Evolutionary conservation across 495 filamentous ascomycete genomes (phyloP).

Genomic region (Annulohypoxylon stygium): DNA sequence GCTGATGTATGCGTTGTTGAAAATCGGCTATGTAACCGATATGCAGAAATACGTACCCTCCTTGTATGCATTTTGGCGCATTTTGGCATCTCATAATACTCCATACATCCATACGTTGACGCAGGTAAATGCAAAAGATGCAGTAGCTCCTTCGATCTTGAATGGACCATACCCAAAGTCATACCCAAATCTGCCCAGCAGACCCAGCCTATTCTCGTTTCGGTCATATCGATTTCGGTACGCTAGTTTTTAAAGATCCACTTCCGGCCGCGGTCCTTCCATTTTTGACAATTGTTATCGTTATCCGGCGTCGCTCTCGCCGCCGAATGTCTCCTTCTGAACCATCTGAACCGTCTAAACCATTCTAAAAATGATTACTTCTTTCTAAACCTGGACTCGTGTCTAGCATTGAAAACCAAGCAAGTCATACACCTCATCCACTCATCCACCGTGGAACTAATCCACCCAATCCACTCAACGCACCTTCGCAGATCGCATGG

Average conservation of each 20-base stretch:
- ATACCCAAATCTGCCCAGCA: too few species aligned
- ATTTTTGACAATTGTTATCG: conserved; percentile 36
- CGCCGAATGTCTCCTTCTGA: conserved; percentile 11
- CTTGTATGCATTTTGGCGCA: background rate
- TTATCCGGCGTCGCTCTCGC: conserved; percentile 21
- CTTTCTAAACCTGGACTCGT: conserved; percentile 28
- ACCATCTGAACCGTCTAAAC: background rate
- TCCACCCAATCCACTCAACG: background rate
- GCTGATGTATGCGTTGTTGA: conserved; percentile 26
- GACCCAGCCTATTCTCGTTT: conserved; percentile 26
- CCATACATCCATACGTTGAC: too few species aligned
- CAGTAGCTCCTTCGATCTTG: conserved; percentile 39
- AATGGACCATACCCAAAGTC: background rate
- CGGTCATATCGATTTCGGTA: conserved; percentile 31
- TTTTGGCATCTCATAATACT: too few species aligned
- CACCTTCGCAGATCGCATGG: background rate
- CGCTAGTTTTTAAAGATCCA: conserved; percentile 21
- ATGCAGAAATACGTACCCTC: conserved; percentile 1
- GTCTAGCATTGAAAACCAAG: conserved; percentile 2
- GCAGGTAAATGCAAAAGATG: conserved; percentile 40
- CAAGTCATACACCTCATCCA: conserved; percentile 1
- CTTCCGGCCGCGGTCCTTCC: conserved; percentile 19
- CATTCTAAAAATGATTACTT: background rate
- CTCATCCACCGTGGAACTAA: background rate
- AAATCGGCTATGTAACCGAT: conserved; percentile 26